Evolutionary conservation across 106 monocot genomes (phyloP), one percentile per base, ranked within the genome.

Genomic region (Dioscorea dumetorum): DNA sequence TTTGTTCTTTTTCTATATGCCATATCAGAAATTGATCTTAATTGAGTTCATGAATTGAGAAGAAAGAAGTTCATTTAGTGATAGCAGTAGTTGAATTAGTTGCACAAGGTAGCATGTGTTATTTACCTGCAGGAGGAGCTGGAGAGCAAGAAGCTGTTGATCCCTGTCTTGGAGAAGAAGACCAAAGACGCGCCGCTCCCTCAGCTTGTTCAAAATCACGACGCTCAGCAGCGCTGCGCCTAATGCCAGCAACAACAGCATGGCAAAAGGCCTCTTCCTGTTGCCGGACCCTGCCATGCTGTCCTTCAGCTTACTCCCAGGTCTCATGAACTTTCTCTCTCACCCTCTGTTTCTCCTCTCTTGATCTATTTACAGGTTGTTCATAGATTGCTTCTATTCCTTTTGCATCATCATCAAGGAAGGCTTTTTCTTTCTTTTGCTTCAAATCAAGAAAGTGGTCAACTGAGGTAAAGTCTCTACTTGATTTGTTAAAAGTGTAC

Each of bases 151-250:
- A 33, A 73, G 56, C 17, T 68, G 63, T 7, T 31, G 21, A n/a
- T 79, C 73, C n/a, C 68, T 60, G 21, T 79, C 78, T 24, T 61
- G 78, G 4, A 79, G 49, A 12, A 73, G 49, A 22, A 79, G 50
- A 23, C 73, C 68, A 48, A 63, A 60, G 4, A 79, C 49, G 3
- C 73, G 72, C 31, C 68, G 54, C 41, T 79, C 73, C 28, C 73
- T 50, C 49, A 79, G 14, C 41, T 73, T 79, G 34, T 67, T 56
- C 41, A 79, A 41, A 61, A 79, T 18, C 68, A 73, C 51, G 12
- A 69, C 73, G 14, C 67, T 49, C 20, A 73, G 61, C 50, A 56
- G 49, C 17, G 78, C 78, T 20, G 57, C 49, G 0, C 67, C 72
- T 1, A 79, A 22, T 8, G 73, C 73, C 48, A 79, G 49, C 60